phyloP scores from a whole-genome alignment of 2,329 filamentous ascomycete genomes.

The Pyricularia sp. region DNA sequence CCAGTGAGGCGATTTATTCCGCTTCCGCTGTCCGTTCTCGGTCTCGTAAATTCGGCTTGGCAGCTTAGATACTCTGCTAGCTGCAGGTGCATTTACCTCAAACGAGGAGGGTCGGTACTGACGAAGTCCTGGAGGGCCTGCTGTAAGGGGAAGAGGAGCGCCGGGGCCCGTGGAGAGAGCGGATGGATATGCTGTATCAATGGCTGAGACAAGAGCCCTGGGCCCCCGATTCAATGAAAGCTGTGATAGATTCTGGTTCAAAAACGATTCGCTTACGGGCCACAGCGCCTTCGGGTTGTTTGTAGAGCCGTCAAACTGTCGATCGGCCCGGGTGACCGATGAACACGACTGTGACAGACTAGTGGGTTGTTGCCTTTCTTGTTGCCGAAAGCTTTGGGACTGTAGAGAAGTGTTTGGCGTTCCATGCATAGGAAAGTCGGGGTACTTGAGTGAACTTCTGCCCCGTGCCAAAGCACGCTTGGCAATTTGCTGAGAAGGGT shows the following conservation, averaged over 20 bases:
- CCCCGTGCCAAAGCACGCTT: slow-evolving; percentile 26
- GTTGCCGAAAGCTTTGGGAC: neutral
- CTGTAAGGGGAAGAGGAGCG: slow-evolving; percentile 36
- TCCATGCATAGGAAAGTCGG: neutral
- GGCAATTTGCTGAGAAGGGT: slow-evolving; percentile 39
- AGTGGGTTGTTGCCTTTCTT: neutral
- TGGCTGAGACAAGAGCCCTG: neutral
- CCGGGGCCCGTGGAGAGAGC: slow-evolving; percentile 20
- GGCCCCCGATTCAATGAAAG: neutral
- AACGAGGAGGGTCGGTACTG: slow-evolving; percentile 32
- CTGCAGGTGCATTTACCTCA: slow-evolving; percentile 12
- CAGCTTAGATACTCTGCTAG: neutral
- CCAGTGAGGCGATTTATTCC: neutral
- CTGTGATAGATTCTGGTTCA: neutral
- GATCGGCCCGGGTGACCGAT: neutral
- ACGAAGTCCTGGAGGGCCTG: slow-evolving; percentile 40
- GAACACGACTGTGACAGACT: neutral
- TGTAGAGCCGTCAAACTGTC: neutral
- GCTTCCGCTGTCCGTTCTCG: neutral
- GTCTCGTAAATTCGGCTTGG: neutral
- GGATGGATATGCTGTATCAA: neutral
- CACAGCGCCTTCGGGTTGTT: neutral
- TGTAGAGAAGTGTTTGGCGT: neutral
- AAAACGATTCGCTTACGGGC: neutral
- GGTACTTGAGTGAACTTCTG: slow-evolving; percentile 3